Conservation (phyloP, 73 alveolate species). For the Stentor roeselii region DNA sequence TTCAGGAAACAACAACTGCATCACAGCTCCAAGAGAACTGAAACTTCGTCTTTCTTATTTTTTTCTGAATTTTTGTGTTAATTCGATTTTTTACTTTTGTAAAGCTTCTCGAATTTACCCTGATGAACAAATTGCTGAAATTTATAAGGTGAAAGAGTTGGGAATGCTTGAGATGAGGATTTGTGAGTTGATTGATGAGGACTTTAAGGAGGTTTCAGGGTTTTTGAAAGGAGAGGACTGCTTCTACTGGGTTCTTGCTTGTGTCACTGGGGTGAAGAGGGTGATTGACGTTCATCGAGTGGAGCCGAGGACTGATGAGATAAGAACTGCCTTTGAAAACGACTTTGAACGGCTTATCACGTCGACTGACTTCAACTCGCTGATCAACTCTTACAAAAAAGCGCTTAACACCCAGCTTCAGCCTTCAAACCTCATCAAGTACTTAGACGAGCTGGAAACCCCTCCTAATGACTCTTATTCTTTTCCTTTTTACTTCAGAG, state of each 20-base stretch:
- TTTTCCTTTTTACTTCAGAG: too few relatives aligned
- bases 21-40: background rate
- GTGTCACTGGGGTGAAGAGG: background rate
- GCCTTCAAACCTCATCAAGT: background rate
- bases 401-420: background rate
- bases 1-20: background rate
- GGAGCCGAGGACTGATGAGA: background rate
- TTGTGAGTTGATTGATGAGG: background rate
- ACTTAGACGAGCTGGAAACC: background rate
- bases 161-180: background rate
- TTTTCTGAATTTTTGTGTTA: background rate
- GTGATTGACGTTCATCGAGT: background rate
- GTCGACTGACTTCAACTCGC: background rate
- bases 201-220: background rate
- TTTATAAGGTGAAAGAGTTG: background rate
- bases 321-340: background rate
- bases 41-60: background rate
- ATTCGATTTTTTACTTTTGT: background rate
- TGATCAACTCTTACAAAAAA: background rate
- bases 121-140: too few relatives aligned
- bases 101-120: background rate
- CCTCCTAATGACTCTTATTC: too few relatives aligned
- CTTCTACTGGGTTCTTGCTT: background rate
- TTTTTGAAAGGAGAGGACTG: background rate
- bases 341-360: background rate